These are phyloP conservation scores for Chondrus crispus DNA, from an alignment of 23 red algal genomes.

Conservation along the genomic window DNA sequence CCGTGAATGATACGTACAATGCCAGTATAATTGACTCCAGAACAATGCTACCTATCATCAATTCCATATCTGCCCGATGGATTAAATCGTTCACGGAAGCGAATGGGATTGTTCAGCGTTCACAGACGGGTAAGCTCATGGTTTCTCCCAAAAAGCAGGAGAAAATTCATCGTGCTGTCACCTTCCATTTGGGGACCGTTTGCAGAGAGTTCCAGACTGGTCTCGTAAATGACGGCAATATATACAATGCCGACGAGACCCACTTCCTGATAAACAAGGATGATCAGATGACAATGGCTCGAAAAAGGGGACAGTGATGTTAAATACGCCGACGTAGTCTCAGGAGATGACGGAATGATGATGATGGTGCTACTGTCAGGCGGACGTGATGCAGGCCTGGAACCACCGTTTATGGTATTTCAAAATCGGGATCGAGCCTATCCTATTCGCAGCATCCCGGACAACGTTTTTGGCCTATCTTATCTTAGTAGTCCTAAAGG, in stretches of 20 bases:
- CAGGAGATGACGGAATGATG: background rate
- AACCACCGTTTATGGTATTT: background rate
- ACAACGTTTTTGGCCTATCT: background rate
- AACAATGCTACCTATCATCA: too few species aligned
- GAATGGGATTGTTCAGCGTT: background rate
- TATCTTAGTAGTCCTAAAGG: background rate
- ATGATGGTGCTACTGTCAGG: background rate
- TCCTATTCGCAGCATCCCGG: background rate
- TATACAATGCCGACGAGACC: background rate
- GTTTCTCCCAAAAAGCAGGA: background rate
- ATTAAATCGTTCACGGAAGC: background rate
- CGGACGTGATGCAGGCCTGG: background rate
- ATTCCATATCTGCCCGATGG: too few species aligned
- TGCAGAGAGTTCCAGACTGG: background rate
- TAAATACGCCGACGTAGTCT: slow-evolving; percentile 1
- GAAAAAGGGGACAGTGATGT: background rate
- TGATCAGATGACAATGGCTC: background rate
- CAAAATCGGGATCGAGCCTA: background rate
- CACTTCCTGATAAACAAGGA: background rate
- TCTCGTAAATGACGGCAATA: background rate
- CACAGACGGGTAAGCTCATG: background rate
- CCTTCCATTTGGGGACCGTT: background rate
- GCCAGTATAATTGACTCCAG: too few species aligned
- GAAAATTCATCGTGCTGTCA: background rate
- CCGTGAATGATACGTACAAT: too few species aligned